Evolutionary conservation across 805 yeast species (phyloP).

Genomic region (Metschnikowia colocasiae): DNA sequence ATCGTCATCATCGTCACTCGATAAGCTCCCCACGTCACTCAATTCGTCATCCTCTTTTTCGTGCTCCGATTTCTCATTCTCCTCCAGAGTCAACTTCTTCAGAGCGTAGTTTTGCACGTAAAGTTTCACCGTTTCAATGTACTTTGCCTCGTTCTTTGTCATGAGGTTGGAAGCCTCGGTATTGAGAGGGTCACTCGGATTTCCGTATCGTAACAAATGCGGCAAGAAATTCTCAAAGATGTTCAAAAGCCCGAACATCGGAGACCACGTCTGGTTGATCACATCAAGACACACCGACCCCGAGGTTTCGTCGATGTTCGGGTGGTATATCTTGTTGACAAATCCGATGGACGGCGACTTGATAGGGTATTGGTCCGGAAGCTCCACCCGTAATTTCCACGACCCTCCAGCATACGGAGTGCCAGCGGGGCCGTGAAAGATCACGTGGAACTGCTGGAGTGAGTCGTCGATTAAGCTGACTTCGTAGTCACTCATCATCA

Average conservation of each 20-base stretch:
- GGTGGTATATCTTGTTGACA: conserved; percentile 87
- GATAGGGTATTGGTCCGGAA: conserved; percentile 93
- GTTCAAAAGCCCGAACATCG: conserved; percentile 89
- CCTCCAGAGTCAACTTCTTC: conserved; percentile 41
- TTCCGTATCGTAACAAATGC: conserved; percentile 85
- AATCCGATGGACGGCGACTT: conserved; percentile 96
- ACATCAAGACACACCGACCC: conserved; percentile 96
- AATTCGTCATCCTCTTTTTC: conserved; percentile 40
- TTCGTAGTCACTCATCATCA: conserved; percentile 92
- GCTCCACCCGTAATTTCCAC: conserved; percentile 89
- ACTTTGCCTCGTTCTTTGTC: conserved; percentile 61
- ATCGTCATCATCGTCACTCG: conserved; percentile 41
- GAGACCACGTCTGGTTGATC: conserved; percentile 97
- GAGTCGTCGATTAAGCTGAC: conserved; percentile 75
- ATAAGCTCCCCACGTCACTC: conserved; percentile 48
- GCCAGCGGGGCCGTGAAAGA: conserved; percentile 76
- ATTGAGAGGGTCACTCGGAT: conserved; percentile 90
- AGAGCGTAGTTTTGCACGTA: conserved; percentile 67
- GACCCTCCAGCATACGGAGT: conserved; percentile 86
- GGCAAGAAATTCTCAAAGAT: conserved; percentile 92
- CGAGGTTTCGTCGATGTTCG: conserved; percentile 85
- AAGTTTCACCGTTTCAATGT: conserved; percentile 64
- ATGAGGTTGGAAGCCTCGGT: conserved; percentile 83
- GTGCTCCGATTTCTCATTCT: conserved; percentile 27
- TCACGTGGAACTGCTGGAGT: conserved; percentile 79